phyloP scores from a whole-genome alignment of 495 filamentous ascomycete species.

The Talaromyces liani region DNA sequence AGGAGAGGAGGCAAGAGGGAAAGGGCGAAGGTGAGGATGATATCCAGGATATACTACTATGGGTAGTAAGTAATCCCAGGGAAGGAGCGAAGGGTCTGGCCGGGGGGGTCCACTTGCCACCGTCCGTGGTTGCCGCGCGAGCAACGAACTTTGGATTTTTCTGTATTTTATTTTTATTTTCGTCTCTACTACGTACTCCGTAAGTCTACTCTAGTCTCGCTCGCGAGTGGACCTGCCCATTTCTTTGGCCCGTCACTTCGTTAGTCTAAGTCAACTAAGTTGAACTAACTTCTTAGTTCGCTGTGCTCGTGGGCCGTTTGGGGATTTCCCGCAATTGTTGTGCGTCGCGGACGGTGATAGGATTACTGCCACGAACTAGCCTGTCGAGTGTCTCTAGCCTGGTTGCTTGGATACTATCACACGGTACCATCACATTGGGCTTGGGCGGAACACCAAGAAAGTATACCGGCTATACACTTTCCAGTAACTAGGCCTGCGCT shows the following conservation, averaged over 20 bases:
- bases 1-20: not conserved
- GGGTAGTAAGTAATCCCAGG: too few species aligned
- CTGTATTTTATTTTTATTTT: not conserved
- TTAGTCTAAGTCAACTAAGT: not conserved
- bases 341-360: not conserved
- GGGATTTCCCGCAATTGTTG: not conserved
- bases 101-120: not conserved
- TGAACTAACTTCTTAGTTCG: not conserved
- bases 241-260: not conserved
- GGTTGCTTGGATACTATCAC: not conserved
- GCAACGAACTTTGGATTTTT: not conserved
- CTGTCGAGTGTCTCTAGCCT: not conserved
- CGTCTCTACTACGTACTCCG: not conserved
- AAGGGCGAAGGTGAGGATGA: slow-evolving; percentile 1
- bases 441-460: not conserved
- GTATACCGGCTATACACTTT: not conserved
- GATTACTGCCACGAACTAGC: not conserved
- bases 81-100: slow-evolving; percentile 5
- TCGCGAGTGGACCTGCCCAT: not conserved
- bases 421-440: not conserved
- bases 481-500: not conserved
- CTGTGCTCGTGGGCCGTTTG: not conserved
- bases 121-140: not conserved
- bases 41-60: too few species aligned
- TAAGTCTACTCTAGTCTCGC: too few species aligned